Percentiles rank a stretch among this genome's conserved stretches.
phyloP scores from a whole-genome alignment of 208 protist genomes.

The Leptomonas seymouri region DNA sequence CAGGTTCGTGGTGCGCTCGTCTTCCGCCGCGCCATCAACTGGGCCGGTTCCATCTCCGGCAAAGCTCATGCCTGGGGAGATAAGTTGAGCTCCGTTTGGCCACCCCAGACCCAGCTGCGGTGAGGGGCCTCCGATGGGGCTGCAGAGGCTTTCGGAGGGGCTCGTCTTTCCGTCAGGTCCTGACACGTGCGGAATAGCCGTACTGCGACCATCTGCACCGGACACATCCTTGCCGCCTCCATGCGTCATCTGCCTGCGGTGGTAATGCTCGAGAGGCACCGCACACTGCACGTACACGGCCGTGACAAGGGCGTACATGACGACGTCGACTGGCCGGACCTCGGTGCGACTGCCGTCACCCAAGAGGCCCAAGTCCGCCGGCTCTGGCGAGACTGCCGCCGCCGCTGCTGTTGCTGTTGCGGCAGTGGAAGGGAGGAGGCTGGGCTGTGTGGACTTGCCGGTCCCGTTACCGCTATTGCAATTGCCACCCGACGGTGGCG shows the following conservation, averaged over 20 bases:
- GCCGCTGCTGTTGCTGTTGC: not conserved
- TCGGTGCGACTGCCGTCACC: conserved; percentile 20
- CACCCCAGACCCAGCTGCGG: not conserved
- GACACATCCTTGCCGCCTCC: too few relatives aligned
- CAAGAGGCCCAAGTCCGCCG: conserved; percentile 18
- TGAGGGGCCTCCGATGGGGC: conserved; percentile 9
- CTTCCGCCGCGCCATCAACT: not conserved
- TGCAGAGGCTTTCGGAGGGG: conserved; percentile 5
- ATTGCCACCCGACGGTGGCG: not conserved
- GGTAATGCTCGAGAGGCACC: conserved; percentile 15
- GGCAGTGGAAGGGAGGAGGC: not conserved
- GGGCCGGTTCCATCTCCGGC: conserved; percentile 4
- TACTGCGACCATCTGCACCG: conserved; percentile 7
- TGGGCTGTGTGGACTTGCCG: not conserved
- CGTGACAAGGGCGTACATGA: conserved; percentile 38
- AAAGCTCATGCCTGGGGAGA: not conserved
- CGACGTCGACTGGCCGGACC: conserved; percentile 33
- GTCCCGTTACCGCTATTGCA: not conserved
- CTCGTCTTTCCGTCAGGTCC: conserved; percentile 5
- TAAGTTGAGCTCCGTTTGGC: not conserved
- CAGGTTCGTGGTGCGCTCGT: conserved; percentile 19
- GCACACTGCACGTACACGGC: conserved; percentile 35
- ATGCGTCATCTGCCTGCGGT: not conserved
- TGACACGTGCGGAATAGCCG: not conserved
- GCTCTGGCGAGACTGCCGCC: not conserved